Conservation (phyloP, 164 flowering plant species). For the Tinospora cordifolia region DNA sequence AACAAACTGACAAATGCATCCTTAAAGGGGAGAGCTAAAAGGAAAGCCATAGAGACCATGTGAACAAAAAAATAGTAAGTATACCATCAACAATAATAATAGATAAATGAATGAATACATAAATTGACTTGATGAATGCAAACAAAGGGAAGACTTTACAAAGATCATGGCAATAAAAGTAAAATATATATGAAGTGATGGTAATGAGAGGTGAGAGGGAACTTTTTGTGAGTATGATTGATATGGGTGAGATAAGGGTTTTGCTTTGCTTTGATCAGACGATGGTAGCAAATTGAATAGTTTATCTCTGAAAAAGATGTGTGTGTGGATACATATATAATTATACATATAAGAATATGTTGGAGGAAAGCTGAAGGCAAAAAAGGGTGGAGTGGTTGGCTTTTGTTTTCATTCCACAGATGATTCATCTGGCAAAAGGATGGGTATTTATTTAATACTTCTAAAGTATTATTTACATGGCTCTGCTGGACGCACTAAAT, state of each 20-base stretch:
- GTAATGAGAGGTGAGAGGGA: background rate
- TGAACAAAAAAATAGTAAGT: background rate
- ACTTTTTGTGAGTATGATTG: background rate
- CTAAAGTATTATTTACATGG: background rate
- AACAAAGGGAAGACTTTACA: conserved; percentile 3
- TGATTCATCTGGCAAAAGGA: background rate
- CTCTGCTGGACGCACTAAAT: background rate
- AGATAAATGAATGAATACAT: too few species aligned
- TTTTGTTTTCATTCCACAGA: conserved; percentile 20
- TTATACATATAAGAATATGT: too few species aligned
- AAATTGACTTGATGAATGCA: background rate
- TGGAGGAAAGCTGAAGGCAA: conserved; percentile 2
- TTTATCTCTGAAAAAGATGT: conserved; percentile 5
- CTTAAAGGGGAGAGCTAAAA: background rate
- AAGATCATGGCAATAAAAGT: conserved; percentile 1
- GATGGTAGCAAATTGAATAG: background rate
- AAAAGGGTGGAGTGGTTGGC: conserved; percentile 24
- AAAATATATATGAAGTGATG: background rate
- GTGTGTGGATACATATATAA: too few species aligned
- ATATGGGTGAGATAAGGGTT: background rate
- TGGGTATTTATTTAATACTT: background rate
- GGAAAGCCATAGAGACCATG: background rate
- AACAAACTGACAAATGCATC: background rate
- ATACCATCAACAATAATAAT: background rate
- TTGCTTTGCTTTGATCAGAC: conserved; percentile 7